phyloP scores from a whole-genome alignment of 2,329 filamentous ascomycete species.

The Colletotrichum orbiculare region DNA sequence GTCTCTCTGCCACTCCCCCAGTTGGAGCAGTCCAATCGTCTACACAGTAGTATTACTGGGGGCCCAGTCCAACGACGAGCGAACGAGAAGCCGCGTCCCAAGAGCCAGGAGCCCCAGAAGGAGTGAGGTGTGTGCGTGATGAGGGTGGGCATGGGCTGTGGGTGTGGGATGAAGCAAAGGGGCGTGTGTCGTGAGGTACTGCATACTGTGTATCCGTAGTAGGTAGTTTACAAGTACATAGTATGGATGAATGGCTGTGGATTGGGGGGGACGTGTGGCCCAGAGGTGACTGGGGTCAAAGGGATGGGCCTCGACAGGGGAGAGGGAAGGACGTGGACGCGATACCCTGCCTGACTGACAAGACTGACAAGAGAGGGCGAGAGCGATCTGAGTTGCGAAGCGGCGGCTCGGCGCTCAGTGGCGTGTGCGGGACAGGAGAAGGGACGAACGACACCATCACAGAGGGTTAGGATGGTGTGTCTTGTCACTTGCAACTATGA shows the following conservation, averaged over 20 bases:
- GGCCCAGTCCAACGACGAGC: slow-evolving; percentile 16
- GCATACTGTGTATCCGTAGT: neutral
- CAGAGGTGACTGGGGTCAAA: neutral
- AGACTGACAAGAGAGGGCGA: slow-evolving; percentile 7
- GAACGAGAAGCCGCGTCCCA: slow-evolving; percentile 1
- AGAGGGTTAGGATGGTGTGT: too few relatives aligned
- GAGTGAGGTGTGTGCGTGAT: slow-evolving; percentile 22
- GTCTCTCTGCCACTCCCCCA: neutral
- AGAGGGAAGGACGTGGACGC: neutral
- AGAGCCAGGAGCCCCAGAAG: slow-evolving; percentile 20
- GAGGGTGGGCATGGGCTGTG: slow-evolving; percentile 1
- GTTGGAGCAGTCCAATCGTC: slow-evolving; percentile 2
- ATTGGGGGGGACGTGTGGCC: neutral
- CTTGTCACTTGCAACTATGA: neutral
- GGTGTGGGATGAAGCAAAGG: neutral
- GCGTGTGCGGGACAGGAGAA: slow-evolving; percentile 2
- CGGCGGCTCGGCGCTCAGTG: slow-evolving; percentile 21
- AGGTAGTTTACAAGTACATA: neutral
- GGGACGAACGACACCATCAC: too few relatives aligned
- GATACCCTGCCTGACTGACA: neutral
- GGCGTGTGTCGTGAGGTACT: neutral
- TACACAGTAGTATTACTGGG: neutral
- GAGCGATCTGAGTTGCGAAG: slow-evolving; percentile 11
- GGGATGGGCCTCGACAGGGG: neutral
- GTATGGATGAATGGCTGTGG: slow-evolving; percentile 11